These are phyloP conservation scores for Dactylorhiza incarnata DNA, from an alignment of 106 monocot species.

Conservation along the genomic window DNA sequence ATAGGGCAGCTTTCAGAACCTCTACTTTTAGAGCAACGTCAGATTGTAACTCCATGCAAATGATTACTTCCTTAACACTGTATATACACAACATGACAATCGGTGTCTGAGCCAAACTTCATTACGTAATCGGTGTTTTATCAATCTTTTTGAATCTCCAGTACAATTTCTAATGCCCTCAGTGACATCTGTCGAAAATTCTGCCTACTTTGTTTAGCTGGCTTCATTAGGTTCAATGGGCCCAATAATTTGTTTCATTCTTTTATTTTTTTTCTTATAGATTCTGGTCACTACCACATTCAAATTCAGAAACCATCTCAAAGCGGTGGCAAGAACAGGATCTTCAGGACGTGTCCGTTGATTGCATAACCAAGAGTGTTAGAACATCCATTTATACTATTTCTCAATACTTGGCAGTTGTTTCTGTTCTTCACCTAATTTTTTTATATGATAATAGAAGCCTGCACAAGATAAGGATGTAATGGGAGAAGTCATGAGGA, in stretches of 20 bases:
- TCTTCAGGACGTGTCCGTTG: constrained; percentile 49
- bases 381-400: background rate
- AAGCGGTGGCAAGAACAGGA: constrained; percentile 49
- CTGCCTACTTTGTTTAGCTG: background rate
- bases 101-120: too few relatives aligned
- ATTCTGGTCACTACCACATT: constrained; percentile 27
- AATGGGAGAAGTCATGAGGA: constrained; percentile 59
- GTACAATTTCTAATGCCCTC: background rate
- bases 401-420: background rate
- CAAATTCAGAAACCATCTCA: constrained; percentile 26
- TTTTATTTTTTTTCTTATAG: constrained; percentile 9
- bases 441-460: constrained; percentile 16
- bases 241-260: background rate
- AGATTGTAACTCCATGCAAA: too few relatives aligned
- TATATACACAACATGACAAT: too few relatives aligned
- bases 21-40: too few relatives aligned
- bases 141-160: background rate
- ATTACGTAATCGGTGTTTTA: constrained; percentile 40
- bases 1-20: too few relatives aligned
- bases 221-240: background rate
- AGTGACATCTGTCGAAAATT: too few relatives aligned
- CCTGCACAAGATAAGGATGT: constrained; percentile 24
- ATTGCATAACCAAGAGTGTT: constrained; percentile 41
- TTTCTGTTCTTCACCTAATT: background rate
- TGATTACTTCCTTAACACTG: too few relatives aligned